Base-by-base conservation (phyloP, 345 rosid genomes). In the Linum usitatissimum region DNA sequence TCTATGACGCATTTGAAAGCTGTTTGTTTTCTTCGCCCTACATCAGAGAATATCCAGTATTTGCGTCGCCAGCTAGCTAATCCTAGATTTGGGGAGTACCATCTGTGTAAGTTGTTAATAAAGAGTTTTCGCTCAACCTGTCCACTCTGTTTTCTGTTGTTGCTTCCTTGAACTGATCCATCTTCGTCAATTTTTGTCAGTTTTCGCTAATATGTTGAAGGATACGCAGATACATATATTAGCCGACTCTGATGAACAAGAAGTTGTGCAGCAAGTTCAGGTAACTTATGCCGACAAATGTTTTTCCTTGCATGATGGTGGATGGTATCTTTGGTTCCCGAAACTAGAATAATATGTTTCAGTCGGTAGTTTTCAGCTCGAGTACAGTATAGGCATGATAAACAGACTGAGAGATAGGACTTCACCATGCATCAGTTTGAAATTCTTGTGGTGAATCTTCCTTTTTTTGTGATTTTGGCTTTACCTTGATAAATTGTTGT, bases 221-320 rank as follows among this genome's bases (percentile, higher is more conserved):
- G 99, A 93, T 72, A 93, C 99, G 18, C 97, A 87, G 80, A 86
- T 93, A 81, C 99, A 93, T 79, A 76, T 84, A 67, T 73, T 93
- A 75, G 99, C 97, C 6, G 99, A 93, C 81, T 93, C 99, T 1
- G 99, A 93, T 70, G 99, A 90, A 68, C 94, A 82, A n/a, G 97
- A 93, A 75, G 89, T 75, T 76, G 99, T 84, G 53, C 91, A 86
- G 65, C 99, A 90, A 82, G 92, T 93, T 72, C 97, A 93, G 97
- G 99, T 86, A 71, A 65, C 18, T 23, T 23, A 23, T 23, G 28
- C 1, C 28, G 28, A 23, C 28, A 23, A 23, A 6, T 40, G 7
- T 12, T 40, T 40, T 7, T 40, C 13, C 48, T 40, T 40, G 5
- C 13, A 2, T 6, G 48, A 5, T 40, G 13, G 7, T 40, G 13